Conservation (phyloP, 2,329 filamentous ascomycete species). For the Diplodia corticola region DNA sequence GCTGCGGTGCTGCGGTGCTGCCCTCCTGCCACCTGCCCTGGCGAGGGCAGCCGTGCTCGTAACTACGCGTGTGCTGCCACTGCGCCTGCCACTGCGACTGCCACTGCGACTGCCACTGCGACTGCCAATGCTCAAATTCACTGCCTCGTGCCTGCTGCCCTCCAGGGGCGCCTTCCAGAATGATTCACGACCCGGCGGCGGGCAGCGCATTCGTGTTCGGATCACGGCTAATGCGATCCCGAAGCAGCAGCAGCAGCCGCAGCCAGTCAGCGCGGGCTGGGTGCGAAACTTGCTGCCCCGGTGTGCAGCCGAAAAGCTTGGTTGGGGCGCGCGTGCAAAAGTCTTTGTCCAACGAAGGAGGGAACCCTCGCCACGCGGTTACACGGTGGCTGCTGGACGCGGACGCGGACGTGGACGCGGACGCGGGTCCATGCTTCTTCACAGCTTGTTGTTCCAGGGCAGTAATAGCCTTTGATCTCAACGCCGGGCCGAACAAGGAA, state of each 20-base stretch:
- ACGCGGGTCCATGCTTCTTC: background rate
- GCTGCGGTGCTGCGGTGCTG: no score
- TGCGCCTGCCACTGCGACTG: no score
- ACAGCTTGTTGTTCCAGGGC: background rate
- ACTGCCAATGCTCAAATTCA: background rate
- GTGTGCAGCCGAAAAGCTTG: slow-evolving; percentile 2
- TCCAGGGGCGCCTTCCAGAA: slow-evolving; percentile 14
- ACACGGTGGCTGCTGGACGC: background rate
- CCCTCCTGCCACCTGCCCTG: no score
- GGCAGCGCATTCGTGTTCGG: slow-evolving; percentile 12
- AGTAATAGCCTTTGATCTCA: slow-evolving; percentile 7
- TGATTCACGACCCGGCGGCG: background rate
- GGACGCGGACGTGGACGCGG: no score
- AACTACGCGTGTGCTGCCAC: no score
- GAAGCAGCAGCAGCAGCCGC: background rate
- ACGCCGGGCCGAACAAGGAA: background rate
- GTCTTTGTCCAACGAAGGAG: no score
- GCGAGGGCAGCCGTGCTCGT: slow-evolving; percentile 1
- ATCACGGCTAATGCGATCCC: slow-evolving; percentile 1
- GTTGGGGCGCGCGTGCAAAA: background rate
- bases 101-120: no score
- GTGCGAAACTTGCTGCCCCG: background rate
- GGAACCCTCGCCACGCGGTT: background rate
- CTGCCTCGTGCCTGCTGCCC: background rate
- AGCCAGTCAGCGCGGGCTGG: background rate